Conservation (phyloP, 2,329 filamentous ascomycete species). For the Myriangium duriaei region DNA sequence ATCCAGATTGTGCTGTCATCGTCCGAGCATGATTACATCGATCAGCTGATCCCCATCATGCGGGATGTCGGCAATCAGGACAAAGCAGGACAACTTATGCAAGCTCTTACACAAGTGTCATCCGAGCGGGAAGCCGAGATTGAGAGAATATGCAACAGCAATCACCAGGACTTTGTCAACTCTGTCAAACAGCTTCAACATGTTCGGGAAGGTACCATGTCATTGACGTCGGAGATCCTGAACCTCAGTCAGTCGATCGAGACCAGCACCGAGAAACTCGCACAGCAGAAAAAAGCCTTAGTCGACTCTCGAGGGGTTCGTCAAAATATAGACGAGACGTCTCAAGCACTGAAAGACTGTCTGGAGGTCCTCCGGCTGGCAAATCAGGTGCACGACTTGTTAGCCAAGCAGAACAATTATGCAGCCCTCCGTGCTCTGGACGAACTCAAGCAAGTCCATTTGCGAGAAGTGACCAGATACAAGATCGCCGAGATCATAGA, state of each 20-base stretch:
- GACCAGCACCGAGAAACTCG: slow-evolving; percentile 83
- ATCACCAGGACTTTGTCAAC: slow-evolving; percentile 90
- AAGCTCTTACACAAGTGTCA: slow-evolving; percentile 69
- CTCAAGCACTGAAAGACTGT: slow-evolving; percentile 77
- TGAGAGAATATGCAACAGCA: slow-evolving; percentile 84
- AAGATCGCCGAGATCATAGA: slow-evolving; percentile 93
- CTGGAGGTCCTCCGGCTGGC: slow-evolving; percentile 83
- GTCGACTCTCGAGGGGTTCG: slow-evolving; percentile 86
- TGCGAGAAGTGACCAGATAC: slow-evolving; percentile 89
- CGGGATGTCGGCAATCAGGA: slow-evolving; percentile 75
- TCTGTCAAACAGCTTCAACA: slow-evolving; percentile 90
- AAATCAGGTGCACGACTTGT: slow-evolving; percentile 85
- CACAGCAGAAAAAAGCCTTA: slow-evolving; percentile 84
- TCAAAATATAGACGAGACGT: slow-evolving; percentile 91
- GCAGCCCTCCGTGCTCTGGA: slow-evolving; percentile 86
- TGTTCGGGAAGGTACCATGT: slow-evolving; percentile 81
- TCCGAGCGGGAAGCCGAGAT: slow-evolving; percentile 82
- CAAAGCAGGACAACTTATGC: slow-evolving; percentile 59
- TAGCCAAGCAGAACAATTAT: slow-evolving; percentile 90
- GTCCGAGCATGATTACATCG: slow-evolving; percentile 85
- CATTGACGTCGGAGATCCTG: slow-evolving; percentile 79
- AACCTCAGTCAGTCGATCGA: slow-evolving; percentile 91
- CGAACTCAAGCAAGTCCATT: slow-evolving; percentile 89
- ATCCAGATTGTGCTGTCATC: slow-evolving; percentile 79
- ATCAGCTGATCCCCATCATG: slow-evolving; percentile 86